A percentile compares a stretch with the other conserved stretches of the same genome.
Evolutionary conservation across 1,284 basidiomycete genomes (phyloP).

Genomic region (Heimioporus punctisporus): DNA sequence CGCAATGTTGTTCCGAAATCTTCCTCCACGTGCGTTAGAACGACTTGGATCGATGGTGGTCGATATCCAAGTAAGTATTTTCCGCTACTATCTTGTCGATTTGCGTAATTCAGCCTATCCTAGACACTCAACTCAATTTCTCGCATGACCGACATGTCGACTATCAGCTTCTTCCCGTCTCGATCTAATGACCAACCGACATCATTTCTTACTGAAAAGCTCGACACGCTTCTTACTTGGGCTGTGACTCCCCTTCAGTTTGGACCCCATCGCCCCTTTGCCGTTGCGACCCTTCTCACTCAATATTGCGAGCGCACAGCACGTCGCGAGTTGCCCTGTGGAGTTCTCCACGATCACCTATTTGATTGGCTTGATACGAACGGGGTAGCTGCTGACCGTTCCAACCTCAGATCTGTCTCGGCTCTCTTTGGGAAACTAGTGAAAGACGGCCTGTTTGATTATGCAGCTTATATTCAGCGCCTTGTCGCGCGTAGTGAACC

Average conservation of each 20-base stretch:
- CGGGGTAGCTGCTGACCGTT: constrained; percentile 57
- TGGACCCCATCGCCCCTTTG: constrained; percentile 85
- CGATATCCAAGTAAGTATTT: constrained; percentile 65
- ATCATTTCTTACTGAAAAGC: constrained; percentile 62
- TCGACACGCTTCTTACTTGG: constrained; percentile 87
- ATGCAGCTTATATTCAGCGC: constrained; percentile 83
- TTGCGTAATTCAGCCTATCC: background rate
- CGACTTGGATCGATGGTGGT: constrained; percentile 64
- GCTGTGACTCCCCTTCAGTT: constrained; percentile 84
- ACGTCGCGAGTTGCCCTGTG: constrained; percentile 54
- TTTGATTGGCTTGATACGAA: constrained; percentile 88
- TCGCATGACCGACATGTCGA: constrained; percentile 65
- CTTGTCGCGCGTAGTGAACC: constrained; percentile 81
- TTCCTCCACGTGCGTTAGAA: constrained; percentile 60
- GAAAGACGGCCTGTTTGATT: constrained; percentile 78
- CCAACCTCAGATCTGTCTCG: constrained; percentile 66
- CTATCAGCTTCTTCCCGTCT: constrained; percentile 60
- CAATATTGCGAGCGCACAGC: constrained; percentile 69
- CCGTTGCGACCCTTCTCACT: constrained; percentile 75
- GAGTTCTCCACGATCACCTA: constrained; percentile 68
- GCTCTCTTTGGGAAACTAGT: constrained; percentile 83
- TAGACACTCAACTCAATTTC: constrained; percentile 85
- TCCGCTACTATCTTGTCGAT: background rate
- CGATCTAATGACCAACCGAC: constrained; percentile 41
- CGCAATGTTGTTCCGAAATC: constrained; percentile 73